Evolutionary conservation across 2,329 filamentous ascomycete species (phyloP), one percentile per base, ranked within the genome.

Genomic region (Curvularia spicifera): DNA sequence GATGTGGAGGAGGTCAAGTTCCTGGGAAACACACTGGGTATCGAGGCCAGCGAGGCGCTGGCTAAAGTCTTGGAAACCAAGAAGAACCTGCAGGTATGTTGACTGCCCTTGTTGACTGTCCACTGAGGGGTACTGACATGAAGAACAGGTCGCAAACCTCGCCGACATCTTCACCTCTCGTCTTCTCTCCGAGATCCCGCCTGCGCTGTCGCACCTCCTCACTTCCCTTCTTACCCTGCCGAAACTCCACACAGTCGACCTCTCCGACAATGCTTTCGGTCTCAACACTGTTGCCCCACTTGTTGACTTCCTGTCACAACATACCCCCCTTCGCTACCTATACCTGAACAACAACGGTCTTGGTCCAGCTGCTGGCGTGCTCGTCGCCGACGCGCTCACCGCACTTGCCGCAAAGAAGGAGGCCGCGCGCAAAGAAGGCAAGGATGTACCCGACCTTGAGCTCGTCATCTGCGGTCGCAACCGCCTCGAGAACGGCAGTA

Each of bases 281-380:
- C 87, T 97, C 61, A 97, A 97, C 80, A 97, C 92, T 15, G 91
- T 96, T 77, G 93, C 91, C 35, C 95, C 94, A 9, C 87, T 99
- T 48, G 91, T 97, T 67, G 91, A 91, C 59, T 99, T 99, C 81
- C 87, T 99, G 61, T 89, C 91, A 54, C 85, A 89, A 57, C 94
- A 98, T 79, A 87, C 91, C 3, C 94, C 95, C 2, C 88, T 99
- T 42, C 93, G 93, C 78, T 93, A 97, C 78, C 87, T 99, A 28
- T 92, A 96, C 79, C 87, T 99, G 57, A 98, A 98, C 84, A 99
- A 99, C 84, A 99, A 99, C 78, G 95, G 95, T 28, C 87, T 99
- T 37, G 95, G 95, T 12, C 95, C 95, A 22, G 89, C 93, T 61
- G 94, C 94, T 9, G 95, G 95, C 57, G 91, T 91, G 45, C 83